Percentiles rank a stretch among this genome's conserved stretches.
phyloP scores from a whole-genome alignment of 129 eudicot species.

The Saposhnikovia divaricata region DNA sequence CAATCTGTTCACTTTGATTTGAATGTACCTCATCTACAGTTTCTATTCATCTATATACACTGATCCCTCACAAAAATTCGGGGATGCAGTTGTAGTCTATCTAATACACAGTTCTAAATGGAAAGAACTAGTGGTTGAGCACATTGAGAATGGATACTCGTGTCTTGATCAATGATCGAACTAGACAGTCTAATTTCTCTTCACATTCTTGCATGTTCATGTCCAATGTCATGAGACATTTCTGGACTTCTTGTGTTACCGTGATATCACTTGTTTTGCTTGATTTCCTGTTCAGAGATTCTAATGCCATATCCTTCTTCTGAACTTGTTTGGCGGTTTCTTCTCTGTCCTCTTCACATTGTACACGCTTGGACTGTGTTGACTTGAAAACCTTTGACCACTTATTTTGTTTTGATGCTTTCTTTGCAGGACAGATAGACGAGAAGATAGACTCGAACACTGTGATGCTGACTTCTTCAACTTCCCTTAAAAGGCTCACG shows the following conservation, averaged over 20 bases:
- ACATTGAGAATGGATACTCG: slow-evolving; percentile 11
- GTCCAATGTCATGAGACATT: background rate
- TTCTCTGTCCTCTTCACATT: background rate
- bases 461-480: slow-evolving; percentile 7
- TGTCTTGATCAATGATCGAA: background rate
- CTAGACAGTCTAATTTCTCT: background rate
- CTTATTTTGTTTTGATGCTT: background rate
- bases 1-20: too few relatives aligned
- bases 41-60: too few relatives aligned
- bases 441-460: background rate
- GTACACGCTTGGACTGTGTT: background rate
- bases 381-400: background rate
- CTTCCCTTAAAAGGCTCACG: slow-evolving; percentile 5
- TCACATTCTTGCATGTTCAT: background rate
- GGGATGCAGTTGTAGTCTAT: background rate
- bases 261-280: background rate
- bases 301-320: background rate
- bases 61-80: background rate
- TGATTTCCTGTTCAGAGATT: background rate
- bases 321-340: background rate
- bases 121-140: background rate
- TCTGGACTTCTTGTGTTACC: background rate
- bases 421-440: background rate
- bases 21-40: too few relatives aligned
- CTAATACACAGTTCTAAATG: background rate